Conservation (phyloP, 2,329 filamentous ascomycete genomes). For the Stagonosporopsis vannaccii region DNA sequence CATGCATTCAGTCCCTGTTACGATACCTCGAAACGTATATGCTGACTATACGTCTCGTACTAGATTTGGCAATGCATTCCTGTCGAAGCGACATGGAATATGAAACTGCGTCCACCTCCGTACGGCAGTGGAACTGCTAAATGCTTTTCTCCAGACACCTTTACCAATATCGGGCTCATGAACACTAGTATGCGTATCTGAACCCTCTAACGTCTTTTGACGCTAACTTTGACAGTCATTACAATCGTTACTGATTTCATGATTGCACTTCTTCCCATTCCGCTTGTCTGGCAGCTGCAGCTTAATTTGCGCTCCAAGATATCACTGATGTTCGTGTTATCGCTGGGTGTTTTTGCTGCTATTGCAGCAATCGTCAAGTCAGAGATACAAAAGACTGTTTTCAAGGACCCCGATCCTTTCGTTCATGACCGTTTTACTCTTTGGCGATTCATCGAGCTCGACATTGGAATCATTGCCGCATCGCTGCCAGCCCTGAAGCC, state of each 20-base stretch:
- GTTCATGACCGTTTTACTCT: conserved; percentile 53
- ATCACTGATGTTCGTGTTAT: conserved; percentile 47
- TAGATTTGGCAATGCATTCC: conserved; percentile 57
- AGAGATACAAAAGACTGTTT: conserved; percentile 47
- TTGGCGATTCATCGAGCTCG: conserved; percentile 57
- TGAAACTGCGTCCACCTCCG: conserved; percentile 40
- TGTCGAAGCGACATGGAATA: conserved; percentile 56
- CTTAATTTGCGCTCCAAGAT: conserved; percentile 54
- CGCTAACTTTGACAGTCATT: conserved; percentile 34
- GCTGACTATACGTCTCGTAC: neutral
- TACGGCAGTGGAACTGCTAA: conserved; percentile 44
- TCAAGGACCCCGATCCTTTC: conserved; percentile 47
- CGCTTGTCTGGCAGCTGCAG: conserved; percentile 54
- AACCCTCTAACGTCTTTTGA: neutral
- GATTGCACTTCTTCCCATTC: conserved; percentile 53
- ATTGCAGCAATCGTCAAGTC: conserved; percentile 55
- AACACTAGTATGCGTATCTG: conserved; percentile 55
- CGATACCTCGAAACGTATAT: too few species aligned
- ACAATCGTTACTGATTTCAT: conserved; percentile 52
- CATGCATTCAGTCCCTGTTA: neutral
- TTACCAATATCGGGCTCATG: conserved; percentile 55
- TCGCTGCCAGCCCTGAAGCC: conserved; percentile 53
- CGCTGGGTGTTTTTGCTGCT: conserved; percentile 53
- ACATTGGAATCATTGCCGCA: conserved; percentile 54
- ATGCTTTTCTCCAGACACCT: conserved; percentile 53